Evolutionary conservation across 108 stramenopile genomes (phyloP), one percentile per base, ranked within the genome.

Genomic region (Fragilariopsis cylindrus): DNA sequence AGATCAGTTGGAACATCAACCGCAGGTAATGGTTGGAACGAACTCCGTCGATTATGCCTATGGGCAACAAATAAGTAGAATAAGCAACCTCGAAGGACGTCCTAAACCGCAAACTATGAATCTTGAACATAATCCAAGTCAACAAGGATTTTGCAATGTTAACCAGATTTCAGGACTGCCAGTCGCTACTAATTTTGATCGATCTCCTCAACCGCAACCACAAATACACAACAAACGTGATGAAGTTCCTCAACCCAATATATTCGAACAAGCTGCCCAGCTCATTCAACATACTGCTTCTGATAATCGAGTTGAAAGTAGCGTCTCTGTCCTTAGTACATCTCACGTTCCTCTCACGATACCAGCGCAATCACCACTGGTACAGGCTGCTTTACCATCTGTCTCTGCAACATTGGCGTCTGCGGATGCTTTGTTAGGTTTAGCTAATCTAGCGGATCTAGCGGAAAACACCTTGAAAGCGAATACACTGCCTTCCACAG

Each of bases 381-480:
- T 55, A 50, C 60, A 44, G 47, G 57, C 47, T 8, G 58, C 63
- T 19, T 60, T 46, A 48, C 57, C 67, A 15, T 57, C 47, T 19
- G 21, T 39, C 5, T 13, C 57, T 65, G 75, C 43, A 13, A 76
- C 75, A 9, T 56, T 76, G 47, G 40, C 56, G 4, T 58, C 75
- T 58, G 70, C 69, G 4, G 76, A 77, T 65, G 76, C 76, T 11
- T 42, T 77, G 50, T 49, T 71, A 4, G 76, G 63, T 5, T 45
- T 77, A 18, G 76, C 76, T 4, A 71, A 54, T 46, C 63, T 77
- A 44, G 76, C 76, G 8, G 69, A 54, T 52, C 52, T n/a, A 18
- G 9, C 18, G 41, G n/a, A 16, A 6, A 60, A 5, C 58, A 18
- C 12, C 5, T 9, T 40, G 12, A 11, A 16, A 21, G 58, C 58